Evolutionary conservation across 805 yeast genomes (phyloP).

Genomic region (Hanseniaspora mollemarum): DNA sequence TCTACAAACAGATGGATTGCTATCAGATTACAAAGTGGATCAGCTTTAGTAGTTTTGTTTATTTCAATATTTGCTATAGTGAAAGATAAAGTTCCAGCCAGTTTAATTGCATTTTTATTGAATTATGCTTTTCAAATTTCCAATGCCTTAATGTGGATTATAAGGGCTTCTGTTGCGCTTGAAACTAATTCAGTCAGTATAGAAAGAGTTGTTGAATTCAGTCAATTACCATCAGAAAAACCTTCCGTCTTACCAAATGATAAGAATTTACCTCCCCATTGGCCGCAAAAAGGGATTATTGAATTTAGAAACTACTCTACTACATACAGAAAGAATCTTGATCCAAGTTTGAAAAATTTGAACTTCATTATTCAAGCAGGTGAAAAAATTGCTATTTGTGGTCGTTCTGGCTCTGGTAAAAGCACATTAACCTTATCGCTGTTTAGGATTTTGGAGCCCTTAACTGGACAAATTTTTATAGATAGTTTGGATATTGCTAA

Average conservation of each 20-base stretch:
- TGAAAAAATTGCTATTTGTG: slow-evolving; percentile 76
- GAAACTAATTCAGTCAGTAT: slow-evolving; percentile 56
- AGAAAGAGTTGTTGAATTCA: slow-evolving; percentile 53
- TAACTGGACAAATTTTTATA: slow-evolving; percentile 38
- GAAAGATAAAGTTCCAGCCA: slow-evolving; percentile 43
- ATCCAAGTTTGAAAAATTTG: slow-evolving; percentile 43
- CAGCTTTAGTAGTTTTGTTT: slow-evolving; percentile 41
- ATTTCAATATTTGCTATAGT: slow-evolving; percentile 52
- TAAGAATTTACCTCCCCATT: slow-evolving; percentile 32
- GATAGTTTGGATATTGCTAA: slow-evolving; percentile 46
- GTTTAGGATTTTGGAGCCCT: slow-evolving; percentile 44
- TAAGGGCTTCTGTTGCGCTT: slow-evolving; percentile 56
- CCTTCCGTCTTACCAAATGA: slow-evolving; percentile 34
- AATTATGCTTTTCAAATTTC: slow-evolving; percentile 50
- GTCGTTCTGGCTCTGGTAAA: slow-evolving; percentile 85
- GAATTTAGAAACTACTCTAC: slow-evolving; percentile 39
- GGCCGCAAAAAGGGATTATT: slow-evolving; percentile 44
- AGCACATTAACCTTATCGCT: slow-evolving; percentile 55
- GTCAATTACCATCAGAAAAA: slow-evolving; percentile 53
- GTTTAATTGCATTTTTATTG: slow-evolving; percentile 58
- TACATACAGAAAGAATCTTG: slow-evolving; percentile 50
- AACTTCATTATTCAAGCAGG: slow-evolving; percentile 37
- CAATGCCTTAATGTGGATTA: slow-evolving; percentile 46
- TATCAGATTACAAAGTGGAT: slow-evolving; percentile 47
- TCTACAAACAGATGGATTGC: slow-evolving; percentile 67